Evolutionary conservation across 768 basidiomycete genomes (phyloP), one percentile per base, ranked within the genome.

Genomic region (Strobilomyces echinocephalus): DNA sequence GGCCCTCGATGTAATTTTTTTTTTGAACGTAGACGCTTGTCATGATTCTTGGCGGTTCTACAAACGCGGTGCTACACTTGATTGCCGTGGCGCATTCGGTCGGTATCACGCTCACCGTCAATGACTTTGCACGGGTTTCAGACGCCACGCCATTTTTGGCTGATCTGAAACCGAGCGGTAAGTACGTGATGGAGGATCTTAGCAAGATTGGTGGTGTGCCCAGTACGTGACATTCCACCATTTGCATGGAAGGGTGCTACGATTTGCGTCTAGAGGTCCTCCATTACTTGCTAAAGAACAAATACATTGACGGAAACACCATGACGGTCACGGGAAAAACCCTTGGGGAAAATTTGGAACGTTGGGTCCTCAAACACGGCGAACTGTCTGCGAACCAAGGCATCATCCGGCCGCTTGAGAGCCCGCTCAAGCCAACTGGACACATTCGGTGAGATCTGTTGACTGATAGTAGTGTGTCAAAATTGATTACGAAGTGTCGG

Each of bases 141-240:
- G 95, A 99, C 69, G 83, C 88, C 43, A 84, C 80, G 1, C 97
- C 97, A 10, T 95, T 97, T 81, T 77, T 98, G 58, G 95, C 95
- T 21, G 91, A 99, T 72, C 82, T 99, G 59, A 97, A 95, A 68
- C 97, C 97, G 1, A 93, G 91, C 58, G 97, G 97, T 35, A 94
- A 94, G 72, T 98, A 97, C 77, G 91, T 98, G 62, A 97, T 98
- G 93, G 94, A 95, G 72, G 91, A 98, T 65, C 84, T 99, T 9
- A 84, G 91, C 79, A 91, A 88, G 69, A 85, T 98, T 53, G 97
- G 97, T 50, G 97, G 95, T 52, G 94, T 95, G 60, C 95, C 97
- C 5, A 89, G 94, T 95, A 72, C 57, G 88, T 76, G 9, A 21
- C 9, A 8, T 44, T 21, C 12, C 35, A 20, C 46, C 45, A 38